These are phyloP conservation scores for Gymnopus androsaceus DNA, from an alignment of 1,284 basidiomycete species.

Conservation along the genomic window DNA sequence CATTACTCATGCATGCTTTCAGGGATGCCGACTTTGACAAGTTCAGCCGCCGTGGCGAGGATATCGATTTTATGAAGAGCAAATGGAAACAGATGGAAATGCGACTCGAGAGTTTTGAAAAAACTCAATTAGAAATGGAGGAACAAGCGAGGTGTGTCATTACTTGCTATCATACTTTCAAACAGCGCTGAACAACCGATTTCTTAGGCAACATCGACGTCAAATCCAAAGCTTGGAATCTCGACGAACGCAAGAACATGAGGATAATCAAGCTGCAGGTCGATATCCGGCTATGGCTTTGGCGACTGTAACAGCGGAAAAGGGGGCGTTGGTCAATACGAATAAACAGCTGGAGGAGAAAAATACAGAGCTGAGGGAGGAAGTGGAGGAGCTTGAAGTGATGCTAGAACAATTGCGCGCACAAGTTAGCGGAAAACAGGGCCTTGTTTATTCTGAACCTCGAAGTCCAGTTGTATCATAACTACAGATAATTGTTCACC, in stretches of 20 bases:
- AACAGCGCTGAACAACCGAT: conserved; percentile 16
- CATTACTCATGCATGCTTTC: conserved; percentile 13
- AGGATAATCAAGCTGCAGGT: conserved; percentile 23
- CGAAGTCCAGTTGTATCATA: conserved; percentile 1
- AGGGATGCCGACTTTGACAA: conserved; percentile 76
- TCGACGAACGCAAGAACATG: conserved; percentile 27
- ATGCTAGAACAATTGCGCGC: conserved; percentile 69
- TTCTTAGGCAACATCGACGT: conserved; percentile 50
- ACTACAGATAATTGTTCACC: not conserved
- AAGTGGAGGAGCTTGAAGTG: conserved; percentile 70
- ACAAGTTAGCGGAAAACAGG: conserved; percentile 48
- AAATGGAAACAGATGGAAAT: conserved; percentile 66
- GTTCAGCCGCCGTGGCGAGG: conserved; percentile 63
- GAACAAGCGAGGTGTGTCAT: conserved; percentile 52
- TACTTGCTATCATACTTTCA: not conserved
- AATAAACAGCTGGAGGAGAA: conserved; percentile 57
- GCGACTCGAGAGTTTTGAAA: conserved; percentile 56
- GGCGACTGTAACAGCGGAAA: conserved; percentile 45
- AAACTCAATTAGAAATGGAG: conserved; percentile 51
- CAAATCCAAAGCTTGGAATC: conserved; percentile 62
- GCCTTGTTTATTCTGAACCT: conserved; percentile 35
- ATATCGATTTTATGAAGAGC: conserved; percentile 55
- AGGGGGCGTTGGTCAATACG: conserved; percentile 44
- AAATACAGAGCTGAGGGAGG: conserved; percentile 59
- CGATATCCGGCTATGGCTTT: conserved; percentile 30